Percentiles rank a stretch among this genome's conserved stretches.
Conservation (phyloP, 768 basidiomycete species). For the Collybia sordida region DNA sequence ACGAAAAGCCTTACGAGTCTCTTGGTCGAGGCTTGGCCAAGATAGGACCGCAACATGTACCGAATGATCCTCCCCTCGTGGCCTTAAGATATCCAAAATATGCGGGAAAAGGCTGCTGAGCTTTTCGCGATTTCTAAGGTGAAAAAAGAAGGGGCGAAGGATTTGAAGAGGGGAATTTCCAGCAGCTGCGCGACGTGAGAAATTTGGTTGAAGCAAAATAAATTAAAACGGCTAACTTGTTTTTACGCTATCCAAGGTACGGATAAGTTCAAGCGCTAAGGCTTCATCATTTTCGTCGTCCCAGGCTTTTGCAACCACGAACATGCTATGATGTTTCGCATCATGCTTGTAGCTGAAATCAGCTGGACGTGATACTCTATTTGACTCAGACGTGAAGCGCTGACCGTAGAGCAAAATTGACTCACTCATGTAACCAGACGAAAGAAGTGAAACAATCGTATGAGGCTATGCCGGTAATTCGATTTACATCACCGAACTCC, state of each 20-base stretch:
- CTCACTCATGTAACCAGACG: conserved; percentile 77
- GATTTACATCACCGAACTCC: conserved; percentile 51
- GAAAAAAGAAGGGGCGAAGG: conserved; percentile 52
- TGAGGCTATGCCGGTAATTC: conserved; percentile 56
- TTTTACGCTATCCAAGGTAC: conserved; percentile 26
- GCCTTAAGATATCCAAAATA: conserved; percentile 45
- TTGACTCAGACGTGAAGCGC: background rate
- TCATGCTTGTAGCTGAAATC: conserved; percentile 86
- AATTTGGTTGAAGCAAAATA: background rate
- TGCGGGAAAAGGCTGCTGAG: conserved; percentile 38
- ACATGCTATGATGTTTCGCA: conserved; percentile 54
- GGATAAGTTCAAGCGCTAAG: conserved; percentile 30
- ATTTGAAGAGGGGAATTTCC: conserved; percentile 48
- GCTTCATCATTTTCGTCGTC: conserved; percentile 34
- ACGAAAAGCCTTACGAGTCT: conserved; percentile 45
- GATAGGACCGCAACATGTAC: conserved; percentile 26
- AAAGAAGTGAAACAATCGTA: conserved; percentile 57
- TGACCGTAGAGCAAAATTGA: background rate
- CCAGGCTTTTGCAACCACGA: conserved; percentile 62
- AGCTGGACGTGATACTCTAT: conserved; percentile 57
- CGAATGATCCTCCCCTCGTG: conserved; percentile 31
- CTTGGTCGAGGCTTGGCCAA: conserved; percentile 28
- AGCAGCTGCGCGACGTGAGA: conserved; percentile 22
- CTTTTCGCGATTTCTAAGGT: conserved; percentile 34
- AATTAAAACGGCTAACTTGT: conserved; percentile 27